Base-by-base conservation (phyloP, 2,329 filamentous ascomycete species). In the Pseudogymnoascus sp. region DNA sequence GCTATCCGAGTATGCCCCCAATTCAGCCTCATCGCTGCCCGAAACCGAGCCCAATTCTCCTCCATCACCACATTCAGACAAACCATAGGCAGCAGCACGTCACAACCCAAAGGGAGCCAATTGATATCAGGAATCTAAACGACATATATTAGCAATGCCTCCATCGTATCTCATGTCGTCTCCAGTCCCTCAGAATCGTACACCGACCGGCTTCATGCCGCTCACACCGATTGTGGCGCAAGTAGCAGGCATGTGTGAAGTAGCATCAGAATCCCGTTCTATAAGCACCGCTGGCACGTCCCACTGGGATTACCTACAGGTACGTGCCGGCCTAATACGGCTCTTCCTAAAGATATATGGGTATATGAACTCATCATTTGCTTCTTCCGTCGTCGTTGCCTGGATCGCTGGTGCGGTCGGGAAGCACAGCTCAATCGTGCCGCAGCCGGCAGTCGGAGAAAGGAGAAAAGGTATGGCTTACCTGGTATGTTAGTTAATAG, bases 281-380 rank as follows among this genome's bases (percentile, higher is more conserved):
- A 54, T 54, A 54, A 54, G 43, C 43, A 54, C 43, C 43, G 43
- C 43, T 54, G 25, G 43, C 43, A 54, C 43, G 43, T 12, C 43
- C 43, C 43, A 54, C 43, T 54, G 43, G 43, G 25, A 54, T 54
- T 54, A 54, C 43, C 43, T 54, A 54, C 25, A 54, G 43, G 43
- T 54, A 54, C 43, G 43, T 54, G 43, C 43, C 43, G 43, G 43
- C 43, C 43, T 54, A 54, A 54, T 54, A 54, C 43, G 43, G 43
- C 43, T 54, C 43, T 54, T 54, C 43, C 43, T 54, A 54, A 54
- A 54, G 43, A 54, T 54, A 54, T 54, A 54, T 54, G 43, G 43
- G 43, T 54, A 54, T 54, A 54, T 54, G 43, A 54, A 54, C 43
- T 54, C 43, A 54, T 54, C 43, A 54, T 54, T 33, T 54, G 43